phyloP scores from a whole-genome alignment of 805 yeast species.

The Scheffersomyces coipomensis region DNA sequence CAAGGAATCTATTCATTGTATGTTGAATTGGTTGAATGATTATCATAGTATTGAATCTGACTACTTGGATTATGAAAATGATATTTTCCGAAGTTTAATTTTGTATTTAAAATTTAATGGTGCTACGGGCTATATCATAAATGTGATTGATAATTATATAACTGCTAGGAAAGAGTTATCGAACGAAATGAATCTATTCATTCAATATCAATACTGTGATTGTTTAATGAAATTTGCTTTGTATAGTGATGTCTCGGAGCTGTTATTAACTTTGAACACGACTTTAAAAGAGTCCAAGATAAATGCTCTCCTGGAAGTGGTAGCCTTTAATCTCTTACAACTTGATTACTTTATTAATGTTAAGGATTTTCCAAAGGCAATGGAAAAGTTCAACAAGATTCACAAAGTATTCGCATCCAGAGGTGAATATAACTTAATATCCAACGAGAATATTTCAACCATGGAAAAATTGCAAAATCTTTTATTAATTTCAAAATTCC shows the following conservation, averaged over 20 bases:
- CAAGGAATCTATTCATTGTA: constrained; percentile 12
- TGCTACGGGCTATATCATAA: constrained; percentile 18
- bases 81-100: constrained; percentile 20
- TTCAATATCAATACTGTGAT: constrained; percentile 12
- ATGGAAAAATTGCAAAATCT: constrained; percentile 23
- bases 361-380: constrained; percentile 17
- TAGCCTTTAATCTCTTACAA: constrained; percentile 27
- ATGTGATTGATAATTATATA: constrained; percentile 19
- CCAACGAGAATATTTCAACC: constrained; percentile 10
- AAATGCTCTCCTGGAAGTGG: constrained; percentile 10
- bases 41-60: constrained; percentile 2
- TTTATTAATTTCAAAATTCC: constrained; percentile 33
- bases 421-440: constrained; percentile 25
- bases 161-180: constrained; percentile 11
- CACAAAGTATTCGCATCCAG: constrained; percentile 20
- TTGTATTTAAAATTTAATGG: constrained; percentile 24
- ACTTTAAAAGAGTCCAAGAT: constrained; percentile 9
- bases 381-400: constrained; percentile 20
- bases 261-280: constrained; percentile 13
- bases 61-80: constrained; percentile 20
- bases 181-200: constrained; percentile 3
- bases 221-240: constrained; percentile 7
- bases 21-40: constrained; percentile 14
- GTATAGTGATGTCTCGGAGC: constrained; percentile 11
- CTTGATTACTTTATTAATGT: constrained; percentile 22